Evolutionary conservation across 2,329 filamentous ascomycete species (phyloP).

Genomic region (Monilinia laxa): DNA sequence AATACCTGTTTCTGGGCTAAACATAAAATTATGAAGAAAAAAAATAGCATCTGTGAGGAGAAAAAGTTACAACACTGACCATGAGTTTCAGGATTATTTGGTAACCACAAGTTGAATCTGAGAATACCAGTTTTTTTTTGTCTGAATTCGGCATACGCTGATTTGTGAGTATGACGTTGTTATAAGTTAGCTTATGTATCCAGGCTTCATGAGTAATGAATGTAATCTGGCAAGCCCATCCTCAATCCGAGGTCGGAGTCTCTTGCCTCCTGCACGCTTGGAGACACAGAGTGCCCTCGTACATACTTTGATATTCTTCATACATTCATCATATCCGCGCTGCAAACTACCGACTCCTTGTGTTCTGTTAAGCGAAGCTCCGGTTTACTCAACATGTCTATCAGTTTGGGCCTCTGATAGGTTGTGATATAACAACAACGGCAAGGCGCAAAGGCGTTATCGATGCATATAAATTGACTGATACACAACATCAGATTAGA

Average conservation of each 20-base stretch:
- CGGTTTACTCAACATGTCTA: neutral
- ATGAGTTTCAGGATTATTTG: neutral
- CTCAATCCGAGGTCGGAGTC: neutral
- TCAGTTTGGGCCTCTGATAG: neutral
- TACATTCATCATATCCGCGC: neutral
- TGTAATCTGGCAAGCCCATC: neutral
- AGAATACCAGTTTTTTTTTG: neutral
- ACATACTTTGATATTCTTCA: neutral
- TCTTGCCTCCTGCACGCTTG: neutral
- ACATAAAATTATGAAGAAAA: neutral
- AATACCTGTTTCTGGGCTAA: neutral
- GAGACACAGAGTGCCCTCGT: neutral
- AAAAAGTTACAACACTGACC: neutral
- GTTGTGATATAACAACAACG: neutral
- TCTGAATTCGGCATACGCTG: neutral
- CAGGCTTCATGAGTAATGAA: neutral
- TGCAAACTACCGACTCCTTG: neutral
- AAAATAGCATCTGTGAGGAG: neutral
- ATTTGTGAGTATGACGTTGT: neutral
- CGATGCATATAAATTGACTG: neutral
- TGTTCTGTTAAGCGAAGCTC: neutral
- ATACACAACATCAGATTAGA: slow-evolving; percentile 1
- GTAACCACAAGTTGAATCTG: neutral
- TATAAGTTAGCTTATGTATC: neutral
- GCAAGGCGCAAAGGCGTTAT: slow-evolving; percentile 5